Conservation (phyloP, 805 yeast species). For the Saccharomyces eubayanus region DNA sequence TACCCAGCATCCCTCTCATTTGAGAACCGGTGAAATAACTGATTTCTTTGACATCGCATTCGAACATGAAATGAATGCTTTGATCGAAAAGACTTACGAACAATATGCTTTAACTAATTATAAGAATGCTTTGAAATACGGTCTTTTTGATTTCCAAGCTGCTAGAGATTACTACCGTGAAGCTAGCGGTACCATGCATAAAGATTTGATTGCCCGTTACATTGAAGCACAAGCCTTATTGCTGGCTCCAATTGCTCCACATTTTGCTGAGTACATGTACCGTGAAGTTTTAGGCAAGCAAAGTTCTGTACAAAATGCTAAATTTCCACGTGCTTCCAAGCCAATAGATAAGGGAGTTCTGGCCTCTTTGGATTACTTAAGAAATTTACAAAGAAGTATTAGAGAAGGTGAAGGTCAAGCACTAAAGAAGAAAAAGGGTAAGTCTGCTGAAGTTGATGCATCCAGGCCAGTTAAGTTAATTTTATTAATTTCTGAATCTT, state of each 20-base stretch:
- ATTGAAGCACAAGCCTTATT: constrained; percentile 80
- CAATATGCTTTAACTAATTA: constrained; percentile 67
- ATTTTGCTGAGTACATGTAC: constrained; percentile 84
- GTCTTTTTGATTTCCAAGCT: constrained; percentile 88
- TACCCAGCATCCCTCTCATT: constrained; percentile 40
- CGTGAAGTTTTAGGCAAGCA: constrained; percentile 66
- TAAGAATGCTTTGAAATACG: constrained; percentile 83
- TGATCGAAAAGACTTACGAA: constrained; percentile 65
- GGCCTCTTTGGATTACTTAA: constrained; percentile 72
- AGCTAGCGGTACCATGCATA: constrained; percentile 60
- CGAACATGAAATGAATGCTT: constrained; percentile 83
- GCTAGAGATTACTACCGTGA: constrained; percentile 97
- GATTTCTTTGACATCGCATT: constrained; percentile 80
- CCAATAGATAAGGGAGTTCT: constrained; percentile 54
- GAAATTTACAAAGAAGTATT: constrained; percentile 67
- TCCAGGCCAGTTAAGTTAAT: constrained; percentile 65
- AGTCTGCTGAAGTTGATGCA: constrained; percentile 65
- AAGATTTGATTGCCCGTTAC: constrained; percentile 69
- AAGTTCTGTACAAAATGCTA: constrained; percentile 61
- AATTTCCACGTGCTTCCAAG: constrained; percentile 69
- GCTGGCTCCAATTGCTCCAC: constrained; percentile 91
- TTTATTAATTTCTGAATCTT: constrained; percentile 67
- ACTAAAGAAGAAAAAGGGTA: constrained; percentile 81
- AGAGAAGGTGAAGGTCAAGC: constrained; percentile 90
- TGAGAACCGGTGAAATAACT: constrained; percentile 47